Conservation (phyloP, 306 rosid genomes). For the Glycyrrhiza uralensis region DNA sequence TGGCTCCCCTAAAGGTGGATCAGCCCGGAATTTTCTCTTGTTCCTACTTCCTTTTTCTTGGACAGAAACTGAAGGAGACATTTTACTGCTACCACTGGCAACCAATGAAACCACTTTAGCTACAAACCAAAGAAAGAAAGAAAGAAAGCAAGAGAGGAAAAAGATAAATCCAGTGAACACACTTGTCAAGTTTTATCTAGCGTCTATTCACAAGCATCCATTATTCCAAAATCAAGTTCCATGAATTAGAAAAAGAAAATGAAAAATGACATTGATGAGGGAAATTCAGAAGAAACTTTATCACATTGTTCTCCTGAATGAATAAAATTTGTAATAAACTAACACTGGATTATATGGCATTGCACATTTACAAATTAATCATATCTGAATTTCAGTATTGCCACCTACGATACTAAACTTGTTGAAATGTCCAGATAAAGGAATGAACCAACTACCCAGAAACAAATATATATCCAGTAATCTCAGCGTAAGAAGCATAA, state of each 20-base stretch:
- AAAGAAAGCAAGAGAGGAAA: background rate
- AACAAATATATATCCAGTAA: slow-evolving; percentile 32
- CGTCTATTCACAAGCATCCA: slow-evolving; percentile 16
- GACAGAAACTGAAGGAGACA: slow-evolving; percentile 51
- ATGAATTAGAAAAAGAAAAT: slow-evolving; percentile 4
- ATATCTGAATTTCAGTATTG: slow-evolving; percentile 30
- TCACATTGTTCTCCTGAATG: slow-evolving; percentile 28
- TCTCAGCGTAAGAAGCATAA: slow-evolving; percentile 31
- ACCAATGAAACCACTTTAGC: slow-evolving; percentile 71
- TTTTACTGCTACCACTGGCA: slow-evolving; percentile 46
- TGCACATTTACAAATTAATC: slow-evolving; percentile 21
- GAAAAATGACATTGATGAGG: background rate
- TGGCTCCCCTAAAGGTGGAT: slow-evolving; percentile 59
- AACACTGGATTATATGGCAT: slow-evolving; percentile 26
- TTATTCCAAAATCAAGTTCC: slow-evolving; percentile 27
- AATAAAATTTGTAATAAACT: slow-evolving; percentile 26
- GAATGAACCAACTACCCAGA: slow-evolving; percentile 36
- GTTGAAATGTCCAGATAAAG: slow-evolving; percentile 11
- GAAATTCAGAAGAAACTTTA: slow-evolving; percentile 27
- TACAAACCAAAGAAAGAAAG: slow-evolving; percentile 22
- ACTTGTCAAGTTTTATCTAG: slow-evolving; percentile 20
- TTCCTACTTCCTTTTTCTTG: slow-evolving; percentile 83
- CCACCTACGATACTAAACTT: slow-evolving; percentile 20
- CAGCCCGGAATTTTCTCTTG: slow-evolving; percentile 87
- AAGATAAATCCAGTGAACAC: slow-evolving; percentile 27